These are phyloP conservation scores for Beauveria pseudobassiana DNA, from an alignment of 2,329 filamentous ascomycete species.

Conservation along the genomic window DNA sequence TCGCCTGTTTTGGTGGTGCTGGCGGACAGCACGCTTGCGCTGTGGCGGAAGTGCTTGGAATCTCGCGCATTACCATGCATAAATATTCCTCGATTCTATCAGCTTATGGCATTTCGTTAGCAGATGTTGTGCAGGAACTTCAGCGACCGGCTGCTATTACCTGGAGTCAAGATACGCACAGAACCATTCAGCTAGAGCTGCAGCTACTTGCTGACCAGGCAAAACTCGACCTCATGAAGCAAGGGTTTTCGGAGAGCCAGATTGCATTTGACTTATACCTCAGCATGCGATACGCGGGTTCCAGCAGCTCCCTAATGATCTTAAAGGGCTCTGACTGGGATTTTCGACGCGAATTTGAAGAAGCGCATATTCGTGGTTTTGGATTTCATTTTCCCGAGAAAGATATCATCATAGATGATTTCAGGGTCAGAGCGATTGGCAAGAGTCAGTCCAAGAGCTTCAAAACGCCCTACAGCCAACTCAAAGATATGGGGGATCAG, in stretches of 20 bases:
- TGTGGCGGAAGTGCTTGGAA: conserved; percentile 35
- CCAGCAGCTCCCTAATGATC: conserved; percentile 33
- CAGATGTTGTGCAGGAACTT: conserved; percentile 36
- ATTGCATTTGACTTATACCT: conserved; percentile 36
- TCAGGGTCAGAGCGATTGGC: conserved; percentile 33
- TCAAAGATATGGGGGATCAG: conserved; percentile 12
- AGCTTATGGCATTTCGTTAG: conserved; percentile 38
- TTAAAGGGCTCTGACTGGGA: conserved; percentile 21
- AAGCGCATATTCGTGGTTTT: conserved; percentile 67
- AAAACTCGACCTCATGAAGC: conserved; percentile 16
- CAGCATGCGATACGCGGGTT: conserved; percentile 36
- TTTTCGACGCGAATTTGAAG: conserved; percentile 22
- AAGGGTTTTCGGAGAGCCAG: conserved; percentile 25
- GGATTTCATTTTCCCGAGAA: conserved; percentile 52
- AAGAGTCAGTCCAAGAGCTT: conserved; percentile 13
- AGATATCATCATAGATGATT: conserved; percentile 34
- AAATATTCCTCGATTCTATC: conserved; percentile 38
- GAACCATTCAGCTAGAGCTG: conserved; percentile 16
- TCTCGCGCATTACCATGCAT: conserved; percentile 35
- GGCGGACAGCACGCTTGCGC: conserved; percentile 38
- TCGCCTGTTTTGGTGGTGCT: conserved; percentile 30
- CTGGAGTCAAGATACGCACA: conserved; percentile 19
- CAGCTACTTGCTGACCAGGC: conserved; percentile 19
- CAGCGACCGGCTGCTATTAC: conserved; percentile 29
- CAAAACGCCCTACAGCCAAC: conserved; percentile 17